Evolutionary conservation across 2,329 filamentous ascomycete genomes (phyloP).

Genomic region (Ophiostoma populinum): DNA sequence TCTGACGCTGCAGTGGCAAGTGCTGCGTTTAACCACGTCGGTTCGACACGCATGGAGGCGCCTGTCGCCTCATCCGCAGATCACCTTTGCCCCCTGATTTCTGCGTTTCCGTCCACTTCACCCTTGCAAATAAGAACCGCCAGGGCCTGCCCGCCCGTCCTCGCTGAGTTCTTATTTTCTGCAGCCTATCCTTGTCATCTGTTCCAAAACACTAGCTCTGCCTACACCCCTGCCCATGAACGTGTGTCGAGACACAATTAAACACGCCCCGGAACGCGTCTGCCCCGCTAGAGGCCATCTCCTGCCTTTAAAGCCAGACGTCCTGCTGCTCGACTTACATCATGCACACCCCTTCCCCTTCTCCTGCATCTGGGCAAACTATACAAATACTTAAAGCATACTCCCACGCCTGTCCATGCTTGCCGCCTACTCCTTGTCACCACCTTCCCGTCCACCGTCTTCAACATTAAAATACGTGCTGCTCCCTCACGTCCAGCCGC

Average conservation of each 20-base stretch:
- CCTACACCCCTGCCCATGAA: conserved; percentile 4
- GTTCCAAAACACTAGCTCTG: conserved; percentile 9
- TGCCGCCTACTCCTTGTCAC: not conserved
- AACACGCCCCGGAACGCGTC: conserved; percentile 6
- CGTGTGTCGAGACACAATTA: conserved; percentile 10
- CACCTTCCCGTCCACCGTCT: not conserved
- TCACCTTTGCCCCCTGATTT: conserved; percentile 5
- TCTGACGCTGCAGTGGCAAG: too few relatives aligned
- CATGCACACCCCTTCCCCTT: conserved; percentile 5
- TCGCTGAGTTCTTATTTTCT: conserved; percentile 1
- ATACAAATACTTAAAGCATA: too few relatives aligned
- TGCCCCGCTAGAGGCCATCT: conserved; percentile 4
- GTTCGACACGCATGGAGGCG: too few relatives aligned
- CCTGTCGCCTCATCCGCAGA: conserved; percentile 5
- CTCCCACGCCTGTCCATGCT: not conserved
- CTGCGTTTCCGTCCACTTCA: conserved; percentile 5
- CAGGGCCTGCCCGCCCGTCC: not conserved
- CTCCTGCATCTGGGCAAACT: conserved; percentile 1
- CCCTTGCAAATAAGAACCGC: conserved; percentile 8
- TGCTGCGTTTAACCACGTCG: too few relatives aligned
- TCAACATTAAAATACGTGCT: conserved; percentile 1
- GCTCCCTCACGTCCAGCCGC: conserved; percentile 1
- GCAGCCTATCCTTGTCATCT: not conserved
- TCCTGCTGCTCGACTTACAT: conserved; percentile 5
- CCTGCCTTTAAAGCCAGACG: conserved; percentile 1